Base-by-base conservation (phyloP, 345 rosid genomes). In the Camelina sativa region DNA sequence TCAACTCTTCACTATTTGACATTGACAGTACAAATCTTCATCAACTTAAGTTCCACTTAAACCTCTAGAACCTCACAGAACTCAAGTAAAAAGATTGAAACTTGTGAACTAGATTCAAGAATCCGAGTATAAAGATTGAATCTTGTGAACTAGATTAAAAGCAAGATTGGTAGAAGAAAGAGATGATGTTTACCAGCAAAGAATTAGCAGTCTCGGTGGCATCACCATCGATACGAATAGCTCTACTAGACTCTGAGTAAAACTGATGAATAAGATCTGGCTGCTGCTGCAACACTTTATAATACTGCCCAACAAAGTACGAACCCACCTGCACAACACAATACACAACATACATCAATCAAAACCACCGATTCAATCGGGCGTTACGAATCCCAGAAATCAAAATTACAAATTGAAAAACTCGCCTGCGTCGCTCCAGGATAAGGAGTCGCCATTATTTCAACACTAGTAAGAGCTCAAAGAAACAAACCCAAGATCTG, bases 261-360 rank as follows among this genome's bases (percentile, higher is more conserved):
- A 95, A 95, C 83, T 88, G 97, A 75, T 95, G 93, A 64, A 91
- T 88, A 64, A 85, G 88, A 76, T 95, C 91, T 5, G 97, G 97
- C 0, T 87, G 91, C 52, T 92, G 93, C 74, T 85, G 86, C 74
- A 95, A 89, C 23, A 92, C 91, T 76, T 87, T 85, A 73, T 92
- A 95, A 81, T 95, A 95, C 83, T 92, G 97, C 6, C 88, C 92
- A 64, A 92, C 96, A 65, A 95, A 95, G 81, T 90, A 95, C 6
- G 99, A 90, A 55, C 99, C 99, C 65, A 95, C 96, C 99, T 92
- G 80, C 34, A 68, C 28, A 25, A 25, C 28, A 25, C 28, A 25
- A 25, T 4, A 25, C 28, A 25, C 28, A 25, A 25, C 28, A 25
- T 25, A 25, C 28, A 25, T 25, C 28, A 25, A 25, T 25, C 28